Evolutionary conservation across 2,329 filamentous ascomycete genomes (phyloP), one percentile per base, ranked within the genome.

Genomic region (Camillea tinctor): DNA sequence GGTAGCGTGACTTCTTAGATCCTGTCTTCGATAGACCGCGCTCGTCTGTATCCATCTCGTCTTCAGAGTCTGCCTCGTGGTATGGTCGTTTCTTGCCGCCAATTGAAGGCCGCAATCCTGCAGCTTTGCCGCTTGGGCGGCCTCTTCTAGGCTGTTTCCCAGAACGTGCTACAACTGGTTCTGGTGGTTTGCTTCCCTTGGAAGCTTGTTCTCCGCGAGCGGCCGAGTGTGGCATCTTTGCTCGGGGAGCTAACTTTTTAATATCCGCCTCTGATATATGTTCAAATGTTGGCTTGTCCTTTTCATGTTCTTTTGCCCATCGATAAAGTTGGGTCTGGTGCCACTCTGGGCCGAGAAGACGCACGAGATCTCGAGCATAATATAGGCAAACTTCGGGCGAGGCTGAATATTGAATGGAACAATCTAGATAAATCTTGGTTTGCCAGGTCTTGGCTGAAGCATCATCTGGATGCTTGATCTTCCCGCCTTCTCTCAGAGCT

Each of bases 1-100:
- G 62, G 22, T 64, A 67, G 36, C 64, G 66, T 1, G 68, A 68
- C 54, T 54, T 70, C 63, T 70, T 72, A 11, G 59, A 54, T 52
- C 66, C 70, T 23, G 76, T 75, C 24, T 59, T 67, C 1, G 40
- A 68, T 62, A 53, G 19, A 19, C 56, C 74, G 64, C 67, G 67
- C 26, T 67, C 64, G 11, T 68, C 74, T 1, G 73, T 62, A 6
- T 78, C 74, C n/a, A 73, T 72, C 17, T 77, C 79, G 13, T 77
- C 77, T 8, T 77, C 65, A 22, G 70, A 59, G 2, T 68, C 68
- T 24, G 58, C 24, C 58, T 69, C 63, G n/a, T 73, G 70, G 21
- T 72, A 73, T n/a, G 73, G 66, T 9, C 82, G 77, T 61, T 84
- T 84, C 64, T 79, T 80, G 7, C 76, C 73, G 15, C 73, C 71